Evolutionary conservation across 768 basidiomycete genomes (phyloP).

Genomic region (Boletus reticuloceps): DNA sequence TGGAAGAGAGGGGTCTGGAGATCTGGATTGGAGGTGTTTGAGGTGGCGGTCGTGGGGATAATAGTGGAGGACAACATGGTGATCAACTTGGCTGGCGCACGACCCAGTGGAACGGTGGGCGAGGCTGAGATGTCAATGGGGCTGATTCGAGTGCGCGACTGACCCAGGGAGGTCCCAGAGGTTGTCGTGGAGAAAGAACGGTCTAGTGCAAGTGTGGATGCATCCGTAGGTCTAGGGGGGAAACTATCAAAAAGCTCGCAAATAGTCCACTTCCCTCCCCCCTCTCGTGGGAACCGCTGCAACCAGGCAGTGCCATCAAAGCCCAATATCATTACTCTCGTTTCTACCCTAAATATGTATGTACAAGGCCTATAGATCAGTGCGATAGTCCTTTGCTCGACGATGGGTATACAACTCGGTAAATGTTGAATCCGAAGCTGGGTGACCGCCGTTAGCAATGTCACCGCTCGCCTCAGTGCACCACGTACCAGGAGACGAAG

Average conservation of each 20-base stretch:
- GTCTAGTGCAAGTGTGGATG: conserved; percentile 22
- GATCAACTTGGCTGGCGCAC: conserved; percentile 7
- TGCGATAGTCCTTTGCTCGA: conserved; percentile 1
- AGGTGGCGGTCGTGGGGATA: conserved; percentile 11
- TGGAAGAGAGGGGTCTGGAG: conserved; percentile 6
- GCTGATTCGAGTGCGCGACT: conserved; percentile 4
- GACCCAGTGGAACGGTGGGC: neutral
- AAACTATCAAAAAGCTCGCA: conserved; percentile 1
- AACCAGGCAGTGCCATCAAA: conserved; percentile 11
- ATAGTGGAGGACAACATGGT: conserved; percentile 9
- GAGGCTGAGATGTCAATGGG: neutral
- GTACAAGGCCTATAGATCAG: neutral
- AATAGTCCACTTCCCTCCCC: neutral
- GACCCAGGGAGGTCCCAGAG: neutral
- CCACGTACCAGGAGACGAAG: conserved; percentile 85
- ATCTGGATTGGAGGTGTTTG: conserved; percentile 13
- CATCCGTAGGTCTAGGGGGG: conserved; percentile 36
- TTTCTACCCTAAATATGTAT: neutral
- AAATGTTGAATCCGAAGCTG: conserved; percentile 81
- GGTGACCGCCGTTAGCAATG: conserved; percentile 2
- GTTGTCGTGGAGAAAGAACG: conserved; percentile 8
- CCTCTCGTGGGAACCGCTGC: conserved; percentile 25
- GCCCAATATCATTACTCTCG: neutral
- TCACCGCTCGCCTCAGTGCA: too few relatives aligned
- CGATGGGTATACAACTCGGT: conserved; percentile 49